Percentiles rank a stretch among this genome's conserved stretches.
phyloP scores from a whole-genome alignment of 345 rosid species.

The Leavenworthia alabamica region DNA sequence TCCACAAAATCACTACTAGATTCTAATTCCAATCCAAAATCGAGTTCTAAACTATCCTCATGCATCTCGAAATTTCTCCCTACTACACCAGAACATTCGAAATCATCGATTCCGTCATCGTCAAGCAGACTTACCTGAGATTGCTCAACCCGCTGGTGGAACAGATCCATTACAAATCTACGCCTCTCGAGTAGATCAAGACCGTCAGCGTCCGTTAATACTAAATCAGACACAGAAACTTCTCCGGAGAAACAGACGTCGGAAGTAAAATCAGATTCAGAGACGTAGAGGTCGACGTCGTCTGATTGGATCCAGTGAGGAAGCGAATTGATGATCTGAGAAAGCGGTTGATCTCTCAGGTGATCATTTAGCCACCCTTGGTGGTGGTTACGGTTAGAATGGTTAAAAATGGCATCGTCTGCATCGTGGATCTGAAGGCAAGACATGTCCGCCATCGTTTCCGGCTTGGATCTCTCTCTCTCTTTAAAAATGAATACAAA shows the following conservation, averaged over 20 bases:
- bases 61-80: constrained; percentile 32
- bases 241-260: constrained; percentile 5
- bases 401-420: constrained; percentile 24
- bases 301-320: constrained; percentile 33
- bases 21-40: constrained; percentile 45
- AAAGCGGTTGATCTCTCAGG: constrained; percentile 16
- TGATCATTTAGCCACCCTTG: constrained; percentile 15
- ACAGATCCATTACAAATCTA: constrained; percentile 82
- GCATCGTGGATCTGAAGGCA: constrained; percentile 36
- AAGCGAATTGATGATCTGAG: constrained; percentile 31
- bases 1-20: constrained; percentile 38
- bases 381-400: constrained; percentile 24
- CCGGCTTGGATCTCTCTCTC: not conserved
- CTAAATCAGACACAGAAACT: too few species aligned
- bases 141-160: constrained; percentile 87
- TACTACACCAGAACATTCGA: constrained; percentile 35
- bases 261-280: constrained; percentile 29
- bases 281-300: constrained; percentile 25
- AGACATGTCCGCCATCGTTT: constrained; percentile 39
- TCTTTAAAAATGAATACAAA: not conserved
- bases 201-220: constrained; percentile 13
- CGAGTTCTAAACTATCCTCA: constrained; percentile 36
- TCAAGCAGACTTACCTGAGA: constrained; percentile 40
- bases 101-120: constrained; percentile 4
- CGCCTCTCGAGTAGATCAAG: constrained; percentile 46